Percentiles rank a stretch among this genome's conserved stretches.
Evolutionary conservation across 164 flowering plant genomes (phyloP).

Genomic region (Platanus orientalis): DNA sequence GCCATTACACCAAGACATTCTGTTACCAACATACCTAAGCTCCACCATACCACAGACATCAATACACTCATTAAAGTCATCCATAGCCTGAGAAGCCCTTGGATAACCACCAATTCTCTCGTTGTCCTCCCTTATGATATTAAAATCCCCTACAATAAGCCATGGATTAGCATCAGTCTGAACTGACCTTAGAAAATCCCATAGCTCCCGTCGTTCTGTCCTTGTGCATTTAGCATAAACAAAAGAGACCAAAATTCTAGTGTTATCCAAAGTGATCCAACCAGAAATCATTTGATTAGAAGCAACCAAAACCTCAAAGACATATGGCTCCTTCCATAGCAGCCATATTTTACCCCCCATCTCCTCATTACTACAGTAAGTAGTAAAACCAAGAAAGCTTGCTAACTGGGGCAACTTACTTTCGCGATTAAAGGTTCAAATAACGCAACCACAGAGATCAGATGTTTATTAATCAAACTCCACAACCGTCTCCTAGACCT

Average conservation of each 20-base stretch:
- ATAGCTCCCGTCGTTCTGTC: not conserved
- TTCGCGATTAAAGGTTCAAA: not conserved
- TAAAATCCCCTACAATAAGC: constrained; percentile 4
- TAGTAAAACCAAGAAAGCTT: not conserved
- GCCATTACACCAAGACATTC: constrained; percentile 6
- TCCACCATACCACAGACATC: constrained; percentile 1
- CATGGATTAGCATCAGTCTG: not conserved
- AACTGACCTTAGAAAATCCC: not conserved
- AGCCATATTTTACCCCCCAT: not conserved
- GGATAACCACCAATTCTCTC: not conserved
- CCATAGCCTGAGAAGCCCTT: not conserved
- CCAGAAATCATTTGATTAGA: not conserved
- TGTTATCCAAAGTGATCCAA: not conserved
- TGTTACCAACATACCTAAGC: not conserved
- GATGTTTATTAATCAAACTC: not conserved
- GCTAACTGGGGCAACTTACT: not conserved
- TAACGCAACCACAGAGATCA: not conserved
- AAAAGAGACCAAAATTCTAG: not conserved
- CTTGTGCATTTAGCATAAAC: constrained; percentile 3
- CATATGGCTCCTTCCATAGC: not conserved
- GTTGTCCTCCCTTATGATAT: not conserved
- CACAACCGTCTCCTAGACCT: not conserved
- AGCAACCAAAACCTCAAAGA: not conserved
- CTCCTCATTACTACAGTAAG: not conserved
- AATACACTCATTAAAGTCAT: constrained; percentile 1